Base-by-base conservation (phyloP, 2,329 filamentous ascomycete species). In the Fusarium sp. region DNA sequence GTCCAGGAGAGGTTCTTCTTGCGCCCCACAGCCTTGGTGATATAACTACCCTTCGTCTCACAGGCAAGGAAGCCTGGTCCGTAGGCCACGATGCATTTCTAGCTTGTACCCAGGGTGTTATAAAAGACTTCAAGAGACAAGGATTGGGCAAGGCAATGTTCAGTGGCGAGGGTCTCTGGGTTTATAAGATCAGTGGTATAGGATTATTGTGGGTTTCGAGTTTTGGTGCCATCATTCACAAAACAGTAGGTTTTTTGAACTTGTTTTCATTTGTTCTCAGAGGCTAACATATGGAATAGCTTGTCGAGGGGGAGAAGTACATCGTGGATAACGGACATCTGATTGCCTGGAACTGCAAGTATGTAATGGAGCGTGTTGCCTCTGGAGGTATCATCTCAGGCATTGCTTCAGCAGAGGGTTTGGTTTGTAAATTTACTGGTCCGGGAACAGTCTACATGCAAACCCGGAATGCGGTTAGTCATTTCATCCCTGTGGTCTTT, bases 341-440 rank as follows among this genome's bases (percentile, higher is more conserved):
- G 2, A 95, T 98, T 1, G 96, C 96, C 0, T 99, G 96, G 96
- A 98, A 98, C 81, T 95, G 93, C 80, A 94, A 97, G 79, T 99
- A 98, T 79, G 88, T 94, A 9, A 90, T 99, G 72, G 95, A 98
- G 84, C 91, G 96, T 22, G 93, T 97, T 8, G 92, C 96, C 0
- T 96, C 93, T 7, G 96, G 96, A 5, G 96, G 96, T 42, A 91
- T 99, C 72, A 92, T 99, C n/a, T 96, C 94, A n/a, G 91, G 92
- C 15, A 82, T 98, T 28, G 90, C 91, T 35, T 92, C 94, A 0
- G 93, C 89, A 0, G 96, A 99, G 83, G 96, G 96, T 0, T 85
- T 98, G 41, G 95, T 98, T 8, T 99, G 96, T 86, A 97, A 95
- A 80, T 98, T 98, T 75, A 94, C 92, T 0, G 95, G 93, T 0